phyloP scores from a whole-genome alignment of 306 rosid species.

The Rosa rugosa region DNA sequence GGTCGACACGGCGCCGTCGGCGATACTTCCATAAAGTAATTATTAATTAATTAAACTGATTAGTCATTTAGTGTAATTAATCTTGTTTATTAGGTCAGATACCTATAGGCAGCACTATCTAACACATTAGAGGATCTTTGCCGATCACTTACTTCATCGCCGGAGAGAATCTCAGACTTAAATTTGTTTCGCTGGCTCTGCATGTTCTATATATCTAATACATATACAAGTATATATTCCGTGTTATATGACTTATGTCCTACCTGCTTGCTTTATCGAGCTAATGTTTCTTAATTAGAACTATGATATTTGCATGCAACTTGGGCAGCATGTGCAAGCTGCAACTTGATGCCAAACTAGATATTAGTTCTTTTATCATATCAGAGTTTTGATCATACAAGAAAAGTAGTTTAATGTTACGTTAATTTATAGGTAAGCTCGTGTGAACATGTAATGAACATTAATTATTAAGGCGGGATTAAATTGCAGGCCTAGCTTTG shows the following conservation, averaged over 20 bases:
- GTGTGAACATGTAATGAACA: neutral
- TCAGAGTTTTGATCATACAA: neutral
- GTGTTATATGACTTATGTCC: neutral
- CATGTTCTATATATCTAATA: neutral
- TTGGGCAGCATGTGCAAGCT: neutral
- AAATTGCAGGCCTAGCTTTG: neutral
- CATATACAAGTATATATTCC: too few relatives aligned
- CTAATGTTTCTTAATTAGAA: neutral
- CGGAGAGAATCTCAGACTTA: neutral
- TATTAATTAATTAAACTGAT: neutral
- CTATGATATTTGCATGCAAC: neutral
- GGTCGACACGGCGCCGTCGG: neutral
- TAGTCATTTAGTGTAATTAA: neutral
- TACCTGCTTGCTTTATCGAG: too few relatives aligned
- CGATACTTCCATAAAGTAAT: neutral
- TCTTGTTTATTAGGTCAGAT: neutral
- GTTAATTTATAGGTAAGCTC: too few relatives aligned
- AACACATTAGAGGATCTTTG: neutral
- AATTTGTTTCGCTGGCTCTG: neutral
- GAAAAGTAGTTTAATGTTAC: too few relatives aligned
- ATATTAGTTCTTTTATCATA: too few relatives aligned
- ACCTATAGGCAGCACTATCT: neutral
- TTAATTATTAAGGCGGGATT: neutral
- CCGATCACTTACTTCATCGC: neutral
- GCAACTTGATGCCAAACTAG: neutral